Evolutionary conservation across 2,329 filamentous ascomycete genomes (phyloP).

Genomic region (Tolypocladium pustulatum): DNA sequence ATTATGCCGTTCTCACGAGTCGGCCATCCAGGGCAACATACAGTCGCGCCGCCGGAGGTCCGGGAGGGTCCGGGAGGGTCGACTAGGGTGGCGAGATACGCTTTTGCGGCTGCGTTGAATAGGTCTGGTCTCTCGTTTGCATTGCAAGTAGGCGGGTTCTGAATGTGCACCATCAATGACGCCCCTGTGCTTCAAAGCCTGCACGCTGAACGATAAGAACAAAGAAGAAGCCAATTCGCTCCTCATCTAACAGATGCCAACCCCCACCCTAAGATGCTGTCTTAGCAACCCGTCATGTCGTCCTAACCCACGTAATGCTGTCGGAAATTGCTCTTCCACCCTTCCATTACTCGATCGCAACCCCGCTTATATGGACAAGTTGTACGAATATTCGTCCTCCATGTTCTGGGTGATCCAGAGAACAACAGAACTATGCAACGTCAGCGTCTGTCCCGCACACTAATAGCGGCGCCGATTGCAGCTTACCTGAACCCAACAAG

Average conservation of each 20-base stretch:
- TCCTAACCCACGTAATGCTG: background rate
- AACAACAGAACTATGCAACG: slow-evolving; percentile 42
- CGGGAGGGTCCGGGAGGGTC: background rate
- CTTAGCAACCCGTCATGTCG: background rate
- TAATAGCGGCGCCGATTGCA: background rate
- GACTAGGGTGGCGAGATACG: background rate
- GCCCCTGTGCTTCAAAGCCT: background rate
- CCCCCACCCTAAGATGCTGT: background rate
- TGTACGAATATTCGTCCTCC: slow-evolving; percentile 63
- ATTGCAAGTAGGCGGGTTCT: background rate
- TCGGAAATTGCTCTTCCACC: background rate
- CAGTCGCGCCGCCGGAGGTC: background rate
- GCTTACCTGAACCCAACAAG: slow-evolving; percentile 50
- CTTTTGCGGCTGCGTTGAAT: background rate
- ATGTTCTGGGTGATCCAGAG: slow-evolving; percentile 63
- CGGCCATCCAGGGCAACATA: no score
- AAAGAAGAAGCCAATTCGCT: background rate
- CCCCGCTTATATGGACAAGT: slow-evolving; percentile 37
- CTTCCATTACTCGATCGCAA: background rate
- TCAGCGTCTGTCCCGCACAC: slow-evolving; percentile 5
- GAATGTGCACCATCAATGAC: background rate
- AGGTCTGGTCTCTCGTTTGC: no score
- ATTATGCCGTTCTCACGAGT: no score
- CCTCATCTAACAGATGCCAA: background rate
- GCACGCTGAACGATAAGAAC: background rate